Percentiles rank a stretch among this genome's conserved stretches.
Evolutionary conservation across 768 basidiomycete species (phyloP).

Genomic region (Baorangia bicolor): DNA sequence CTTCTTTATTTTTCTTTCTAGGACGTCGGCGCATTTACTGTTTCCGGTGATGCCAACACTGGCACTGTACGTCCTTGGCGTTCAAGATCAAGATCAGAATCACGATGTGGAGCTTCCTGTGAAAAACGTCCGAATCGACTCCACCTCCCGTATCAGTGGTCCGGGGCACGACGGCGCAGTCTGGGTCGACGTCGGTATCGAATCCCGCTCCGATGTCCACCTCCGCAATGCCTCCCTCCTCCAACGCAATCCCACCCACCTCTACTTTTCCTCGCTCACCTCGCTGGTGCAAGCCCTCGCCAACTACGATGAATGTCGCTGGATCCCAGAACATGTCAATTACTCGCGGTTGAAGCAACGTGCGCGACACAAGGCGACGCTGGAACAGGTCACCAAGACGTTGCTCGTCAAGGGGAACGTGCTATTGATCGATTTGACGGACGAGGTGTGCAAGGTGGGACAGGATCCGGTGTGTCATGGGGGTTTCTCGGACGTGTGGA

Average conservation of each 20-base stretch:
- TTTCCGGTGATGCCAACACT: conserved; percentile 56
- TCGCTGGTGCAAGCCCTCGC: conserved; percentile 52
- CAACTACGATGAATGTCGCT: conserved; percentile 57
- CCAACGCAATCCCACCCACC: conserved; percentile 46
- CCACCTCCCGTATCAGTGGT: neutral
- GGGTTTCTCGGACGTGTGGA: conserved; percentile 62
- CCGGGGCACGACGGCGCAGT: conserved; percentile 20
- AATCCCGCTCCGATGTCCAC: conserved; percentile 56
- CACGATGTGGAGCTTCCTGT: conserved; percentile 13
- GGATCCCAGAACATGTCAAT: conserved; percentile 51
- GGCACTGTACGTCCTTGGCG: conserved; percentile 52
- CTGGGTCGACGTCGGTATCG: conserved; percentile 48
- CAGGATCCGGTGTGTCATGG: conserved; percentile 51
- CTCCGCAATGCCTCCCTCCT: conserved; percentile 59
- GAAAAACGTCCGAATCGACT: neutral
- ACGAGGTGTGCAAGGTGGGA: conserved; percentile 49
- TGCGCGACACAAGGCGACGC: conserved; percentile 54
- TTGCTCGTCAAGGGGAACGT: conserved; percentile 49
- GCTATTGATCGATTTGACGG: conserved; percentile 53
- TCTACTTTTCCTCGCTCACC: conserved; percentile 55
- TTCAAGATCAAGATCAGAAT: conserved; percentile 15
- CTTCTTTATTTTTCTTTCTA: conserved; percentile 10
- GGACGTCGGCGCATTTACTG: conserved; percentile 49
- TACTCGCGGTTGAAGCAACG: conserved; percentile 56
- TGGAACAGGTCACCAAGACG: conserved; percentile 57